Evolutionary conservation across 768 basidiomycete genomes (phyloP).

Genomic region (Collybia mongolica): DNA sequence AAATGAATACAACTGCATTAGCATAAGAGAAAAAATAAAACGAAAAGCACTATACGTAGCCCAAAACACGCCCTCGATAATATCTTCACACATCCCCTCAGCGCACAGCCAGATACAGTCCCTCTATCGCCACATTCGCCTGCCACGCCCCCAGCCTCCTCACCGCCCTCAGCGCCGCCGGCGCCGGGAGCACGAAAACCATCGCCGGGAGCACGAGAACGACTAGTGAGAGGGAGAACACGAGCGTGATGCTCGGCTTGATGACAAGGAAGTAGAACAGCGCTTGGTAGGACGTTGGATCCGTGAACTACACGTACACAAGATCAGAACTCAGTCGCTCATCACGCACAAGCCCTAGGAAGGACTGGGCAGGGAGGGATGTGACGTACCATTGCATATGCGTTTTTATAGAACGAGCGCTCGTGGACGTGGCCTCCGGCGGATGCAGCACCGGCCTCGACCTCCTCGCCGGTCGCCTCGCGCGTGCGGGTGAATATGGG

Average conservation of each 20-base stretch:
- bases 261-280: slow-evolving; percentile 88
- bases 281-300: slow-evolving; percentile 79
- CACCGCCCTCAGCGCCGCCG: slow-evolving; percentile 62
- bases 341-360: too few relatives aligned
- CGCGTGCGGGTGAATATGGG: slow-evolving; percentile 75
- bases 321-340: too few relatives aligned
- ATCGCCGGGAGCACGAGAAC: slow-evolving; percentile 58
- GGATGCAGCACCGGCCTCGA: slow-evolving; percentile 40
- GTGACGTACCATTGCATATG: slow-evolving; percentile 71
- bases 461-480: slow-evolving; percentile 43
- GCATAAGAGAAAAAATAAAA: not conserved
- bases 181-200: slow-evolving; percentile 63
- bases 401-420: slow-evolving; percentile 76
- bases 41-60: not conserved
- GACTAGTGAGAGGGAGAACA: slow-evolving; percentile 55
- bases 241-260: slow-evolving; percentile 77
- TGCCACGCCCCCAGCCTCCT: slow-evolving; percentile 78
- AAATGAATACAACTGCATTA: not conserved
- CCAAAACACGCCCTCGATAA: not conserved
- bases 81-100: slow-evolving; percentile 15
- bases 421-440: slow-evolving; percentile 43
- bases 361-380: not conserved
- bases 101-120: slow-evolving; percentile 46
- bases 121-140: slow-evolving; percentile 80
- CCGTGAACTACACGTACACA: slow-evolving; percentile 57